Evolutionary conservation across 139 green algal species (phyloP).

Genomic region (Micromonas commoda): DNA sequence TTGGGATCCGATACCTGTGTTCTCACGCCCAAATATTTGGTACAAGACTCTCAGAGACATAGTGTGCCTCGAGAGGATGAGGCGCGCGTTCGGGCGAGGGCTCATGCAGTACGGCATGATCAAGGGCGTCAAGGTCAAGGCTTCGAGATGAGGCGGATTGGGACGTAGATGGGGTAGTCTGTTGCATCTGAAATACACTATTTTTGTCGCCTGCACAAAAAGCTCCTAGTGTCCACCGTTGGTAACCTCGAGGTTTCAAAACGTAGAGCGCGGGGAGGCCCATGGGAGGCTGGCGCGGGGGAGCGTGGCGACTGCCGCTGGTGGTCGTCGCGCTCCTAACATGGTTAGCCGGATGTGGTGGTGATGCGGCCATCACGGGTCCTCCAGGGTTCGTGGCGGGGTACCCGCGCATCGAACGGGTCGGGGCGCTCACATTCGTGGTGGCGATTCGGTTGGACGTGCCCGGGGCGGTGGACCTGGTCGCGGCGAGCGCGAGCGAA

Average conservation of each 20-base stretch:
- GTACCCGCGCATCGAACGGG: not conserved
- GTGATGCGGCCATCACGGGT: no score
- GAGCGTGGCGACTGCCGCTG: no score
- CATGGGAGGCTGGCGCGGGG: no score
- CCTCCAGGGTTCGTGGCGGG: not conserved
- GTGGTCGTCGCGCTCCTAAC: not conserved
- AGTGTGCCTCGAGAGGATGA: constrained; percentile 86
- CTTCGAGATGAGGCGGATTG: constrained; percentile 6
- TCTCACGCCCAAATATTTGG: constrained; percentile 65
- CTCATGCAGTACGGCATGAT: constrained; percentile 77
- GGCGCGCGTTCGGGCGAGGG: constrained; percentile 70
- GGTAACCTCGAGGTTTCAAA: no score
- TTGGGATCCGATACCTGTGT: constrained; percentile 79
- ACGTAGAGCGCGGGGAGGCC: no score
- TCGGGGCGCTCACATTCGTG: not conserved
- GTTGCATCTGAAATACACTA: not conserved
- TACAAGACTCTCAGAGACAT: constrained; percentile 83
- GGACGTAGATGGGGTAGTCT: not conserved
- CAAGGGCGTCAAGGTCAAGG: constrained; percentile 33
- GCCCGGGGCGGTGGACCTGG: not conserved
- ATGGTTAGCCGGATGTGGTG: not conserved
- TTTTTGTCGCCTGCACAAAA: not conserved
- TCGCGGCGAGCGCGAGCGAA: not conserved
- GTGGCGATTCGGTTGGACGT: not conserved
- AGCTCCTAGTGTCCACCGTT: not conserved